A percentile compares a stretch with the other conserved stretches of the same genome.
phyloP scores from a whole-genome alignment of 2,329 filamentous ascomycete genomes.

The Exophiala sideris region DNA sequence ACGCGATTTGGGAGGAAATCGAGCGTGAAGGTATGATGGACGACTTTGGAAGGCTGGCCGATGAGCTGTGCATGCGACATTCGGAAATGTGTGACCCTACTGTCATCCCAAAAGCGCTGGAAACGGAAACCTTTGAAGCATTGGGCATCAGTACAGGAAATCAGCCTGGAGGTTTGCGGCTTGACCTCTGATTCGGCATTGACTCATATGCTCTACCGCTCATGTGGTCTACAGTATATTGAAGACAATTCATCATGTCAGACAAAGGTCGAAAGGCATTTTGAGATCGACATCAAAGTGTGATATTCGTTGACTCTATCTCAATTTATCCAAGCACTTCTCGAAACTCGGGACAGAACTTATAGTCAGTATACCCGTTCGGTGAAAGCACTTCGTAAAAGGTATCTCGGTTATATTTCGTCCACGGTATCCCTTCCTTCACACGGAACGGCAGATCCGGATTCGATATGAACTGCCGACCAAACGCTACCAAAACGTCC shows the following conservation, averaged over 20 bases:
- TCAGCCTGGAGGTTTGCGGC: constrained; percentile 33
- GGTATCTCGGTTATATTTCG: constrained; percentile 14
- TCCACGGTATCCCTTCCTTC: constrained; percentile 32
- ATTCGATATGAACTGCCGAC: constrained; percentile 49
- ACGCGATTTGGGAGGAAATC: constrained; percentile 5
- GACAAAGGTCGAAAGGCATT: background rate
- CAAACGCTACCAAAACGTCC: constrained; percentile 49
- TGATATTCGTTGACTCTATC: background rate
- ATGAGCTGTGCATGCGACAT: constrained; percentile 7
- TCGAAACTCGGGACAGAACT: background rate
- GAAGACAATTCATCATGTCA: background rate
- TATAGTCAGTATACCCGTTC: constrained; percentile 11
- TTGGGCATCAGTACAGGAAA: constrained; percentile 9
- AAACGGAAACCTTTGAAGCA: background rate
- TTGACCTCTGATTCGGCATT: background rate
- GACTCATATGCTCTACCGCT: background rate
- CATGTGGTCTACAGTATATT: background rate
- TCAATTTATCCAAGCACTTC: background rate
- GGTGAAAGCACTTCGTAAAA: constrained; percentile 16
- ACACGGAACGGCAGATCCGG: constrained; percentile 48
- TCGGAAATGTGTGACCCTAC: constrained; percentile 1
- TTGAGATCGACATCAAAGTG: background rate
- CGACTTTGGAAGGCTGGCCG: background rate
- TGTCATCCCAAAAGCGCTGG: background rate
- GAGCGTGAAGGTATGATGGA: background rate